Evolutionary conservation across 1,284 basidiomycete genomes (phyloP).

Genomic region (Cryptococcus maquisensis): DNA sequence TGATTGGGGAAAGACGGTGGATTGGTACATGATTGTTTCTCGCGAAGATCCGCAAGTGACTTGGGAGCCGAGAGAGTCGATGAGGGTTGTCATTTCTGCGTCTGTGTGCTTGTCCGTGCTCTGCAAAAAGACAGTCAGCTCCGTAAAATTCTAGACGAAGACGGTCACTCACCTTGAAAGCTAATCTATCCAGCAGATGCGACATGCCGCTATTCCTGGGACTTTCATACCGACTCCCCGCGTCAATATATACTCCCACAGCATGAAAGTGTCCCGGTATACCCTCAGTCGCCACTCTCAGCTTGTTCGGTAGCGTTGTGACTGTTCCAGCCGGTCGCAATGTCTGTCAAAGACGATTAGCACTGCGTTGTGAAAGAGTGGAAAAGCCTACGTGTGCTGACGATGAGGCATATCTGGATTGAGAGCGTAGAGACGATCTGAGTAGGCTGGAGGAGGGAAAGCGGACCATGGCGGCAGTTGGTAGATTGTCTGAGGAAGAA

Average conservation of each 20-base stretch:
- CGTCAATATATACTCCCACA: conserved; percentile 88
- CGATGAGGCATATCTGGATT: too few relatives aligned
- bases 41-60: conserved; percentile 87
- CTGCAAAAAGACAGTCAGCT: conserved; percentile 27
- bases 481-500: too few relatives aligned
- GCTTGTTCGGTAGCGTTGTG: conserved; percentile 85
- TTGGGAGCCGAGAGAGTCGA: conserved; percentile 85
- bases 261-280: conserved; percentile 94
- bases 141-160: not conserved
- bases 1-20: conserved; percentile 82
- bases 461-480: too few relatives aligned
- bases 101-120: conserved; percentile 52
- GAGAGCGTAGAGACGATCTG: too few relatives aligned
- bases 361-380: too few relatives aligned
- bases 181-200: conserved; percentile 90
- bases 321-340: conserved; percentile 40
- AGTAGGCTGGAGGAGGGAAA: too few relatives aligned
- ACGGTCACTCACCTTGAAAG: conserved; percentile 75
- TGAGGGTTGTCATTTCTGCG: conserved; percentile 74
- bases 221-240: conserved; percentile 88
- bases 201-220: conserved; percentile 72
- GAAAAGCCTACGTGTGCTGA: too few relatives aligned
- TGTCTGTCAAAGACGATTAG: conserved; percentile 3
- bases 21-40: conserved; percentile 98
- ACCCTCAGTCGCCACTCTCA: conserved; percentile 85